These are phyloP conservation scores for Candida sanyaensis DNA, from an alignment of 1,139 yeast species.

Conservation along the genomic window DNA sequence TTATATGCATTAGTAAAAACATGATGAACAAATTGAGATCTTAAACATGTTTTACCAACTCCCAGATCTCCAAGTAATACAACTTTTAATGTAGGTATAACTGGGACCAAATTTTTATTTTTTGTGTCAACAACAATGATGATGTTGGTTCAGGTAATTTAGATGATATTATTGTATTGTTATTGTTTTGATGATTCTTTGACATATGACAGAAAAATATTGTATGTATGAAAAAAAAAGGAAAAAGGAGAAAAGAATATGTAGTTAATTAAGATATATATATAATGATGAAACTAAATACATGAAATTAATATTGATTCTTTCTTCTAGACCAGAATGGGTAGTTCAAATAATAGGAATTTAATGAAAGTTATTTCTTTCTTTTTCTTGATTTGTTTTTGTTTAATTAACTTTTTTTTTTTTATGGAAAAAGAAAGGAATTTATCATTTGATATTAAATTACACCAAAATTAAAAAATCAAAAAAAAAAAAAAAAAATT, in stretches of 20 bases:
- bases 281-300: background rate
- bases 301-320: too few species aligned
- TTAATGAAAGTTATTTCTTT: too few species aligned
- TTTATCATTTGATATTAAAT: background rate
- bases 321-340: too few species aligned
- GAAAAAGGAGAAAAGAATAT: background rate
- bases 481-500: background rate
- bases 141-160: background rate
- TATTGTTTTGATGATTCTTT: background rate
- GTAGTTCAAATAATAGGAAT: too few species aligned
- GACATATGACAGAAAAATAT: background rate
- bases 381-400: too few species aligned
- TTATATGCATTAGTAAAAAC: conserved; percentile 59
- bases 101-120: background rate
- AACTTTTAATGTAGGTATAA: conserved; percentile 43
- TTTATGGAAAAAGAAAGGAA: background rate
- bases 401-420: too few species aligned
- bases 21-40: conserved; percentile 61
- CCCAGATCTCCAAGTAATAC: conserved; percentile 62
- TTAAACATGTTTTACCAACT: conserved; percentile 62
- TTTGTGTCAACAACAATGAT: background rate
- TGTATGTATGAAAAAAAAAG: background rate
- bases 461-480: too few species aligned
- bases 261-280: background rate
- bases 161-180: background rate